Base-by-base conservation (phyloP, 345 rosid species). In the Kernera saxatilis region DNA sequence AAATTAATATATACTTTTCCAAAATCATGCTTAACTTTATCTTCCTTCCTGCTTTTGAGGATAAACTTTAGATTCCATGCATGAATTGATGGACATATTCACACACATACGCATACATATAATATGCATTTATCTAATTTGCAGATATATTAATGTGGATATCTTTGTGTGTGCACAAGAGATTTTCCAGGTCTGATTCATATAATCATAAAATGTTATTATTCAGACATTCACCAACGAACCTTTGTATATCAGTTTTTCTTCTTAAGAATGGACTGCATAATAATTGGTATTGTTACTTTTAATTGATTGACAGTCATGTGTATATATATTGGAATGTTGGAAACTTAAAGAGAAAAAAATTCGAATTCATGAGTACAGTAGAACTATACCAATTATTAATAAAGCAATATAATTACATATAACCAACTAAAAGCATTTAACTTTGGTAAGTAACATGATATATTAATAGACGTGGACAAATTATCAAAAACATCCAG, bases 1-100 rank as follows among this genome's bases (percentile, higher is more conserved):
- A 74, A 73, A 44, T 76, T 27, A 44, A 44, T 53, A 9, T 67
- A 30, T 65, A 44, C 64, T 61, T 79, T 81, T 79, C 52, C 39
- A 64, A 71, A 71, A 39, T 68, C 79, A 81, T 76, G 72, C 79
- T 62, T 78, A 76, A 51, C 82, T 80, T 79, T 79, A 77, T 74
- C 72, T 64, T 64, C 67, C 80, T 81, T 77, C 86, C 82, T 84
- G 80, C 86, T 86, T 86, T 84, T 77, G 80, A 82, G 84, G 86
- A 70, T 76, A n/a, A 58, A 70, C 76, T 79, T 77, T 80, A 75
- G 83, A 86, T 86, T 80, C 83, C 87, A 77, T 64, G 37, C 71
- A 76, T 64, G 64, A 52, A 59, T 58, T 75, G 35, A 53, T 69
- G 35, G 40, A 43, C 36, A 52, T 40, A 33, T 67, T 18, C 68